A percentile compares a stretch with the other conserved stretches of the same genome.
Conservation (phyloP, 2,329 filamentous ascomycete species). For the Pyricularia pennisetigena region DNA sequence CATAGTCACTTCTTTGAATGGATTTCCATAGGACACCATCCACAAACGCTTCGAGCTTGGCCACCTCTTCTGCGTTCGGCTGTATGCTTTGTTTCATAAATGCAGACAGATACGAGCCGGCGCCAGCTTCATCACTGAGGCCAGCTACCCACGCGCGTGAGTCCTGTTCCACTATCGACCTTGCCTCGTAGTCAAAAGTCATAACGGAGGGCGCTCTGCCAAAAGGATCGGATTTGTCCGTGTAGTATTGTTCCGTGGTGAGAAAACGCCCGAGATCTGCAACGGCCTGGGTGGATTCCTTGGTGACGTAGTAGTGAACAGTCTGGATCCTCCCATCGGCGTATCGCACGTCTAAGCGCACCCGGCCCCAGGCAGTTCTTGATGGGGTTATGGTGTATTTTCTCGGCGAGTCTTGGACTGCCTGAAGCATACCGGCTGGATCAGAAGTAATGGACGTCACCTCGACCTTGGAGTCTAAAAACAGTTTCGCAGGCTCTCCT, state of each 20-base stretch:
- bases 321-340: slow-evolving; percentile 36
- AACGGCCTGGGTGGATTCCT: slow-evolving; percentile 31
- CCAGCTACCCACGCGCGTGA: slow-evolving; percentile 48
- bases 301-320: slow-evolving; percentile 46
- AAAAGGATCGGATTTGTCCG: slow-evolving; percentile 41
- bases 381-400: slow-evolving; percentile 33
- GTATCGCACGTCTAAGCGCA: slow-evolving; percentile 36
- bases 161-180: slow-evolving; percentile 32
- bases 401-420: neutral
- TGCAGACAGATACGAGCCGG: slow-evolving; percentile 44
- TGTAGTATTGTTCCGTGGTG: slow-evolving; percentile 43
- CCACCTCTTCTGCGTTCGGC: slow-evolving; percentile 36
- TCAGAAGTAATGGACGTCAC: slow-evolving; percentile 28
- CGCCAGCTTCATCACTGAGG: slow-evolving; percentile 49
- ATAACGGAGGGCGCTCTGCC: slow-evolving; percentile 43
- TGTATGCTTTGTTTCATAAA: slow-evolving; percentile 43
- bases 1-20: slow-evolving; percentile 35
- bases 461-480: slow-evolving; percentile 27
- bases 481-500: slow-evolving; percentile 34
- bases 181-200: slow-evolving; percentile 42
- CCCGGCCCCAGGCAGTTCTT: slow-evolving; percentile 35
- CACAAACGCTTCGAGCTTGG: slow-evolving; percentile 43
- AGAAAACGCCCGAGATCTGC: slow-evolving; percentile 40
- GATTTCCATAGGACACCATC: slow-evolving; percentile 37
- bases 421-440: slow-evolving; percentile 19